Percentiles rank a stretch among this genome's conserved stretches.
Evolutionary conservation across 208 protist genomes (phyloP).

Genomic region (Lotmaria passim): DNA sequence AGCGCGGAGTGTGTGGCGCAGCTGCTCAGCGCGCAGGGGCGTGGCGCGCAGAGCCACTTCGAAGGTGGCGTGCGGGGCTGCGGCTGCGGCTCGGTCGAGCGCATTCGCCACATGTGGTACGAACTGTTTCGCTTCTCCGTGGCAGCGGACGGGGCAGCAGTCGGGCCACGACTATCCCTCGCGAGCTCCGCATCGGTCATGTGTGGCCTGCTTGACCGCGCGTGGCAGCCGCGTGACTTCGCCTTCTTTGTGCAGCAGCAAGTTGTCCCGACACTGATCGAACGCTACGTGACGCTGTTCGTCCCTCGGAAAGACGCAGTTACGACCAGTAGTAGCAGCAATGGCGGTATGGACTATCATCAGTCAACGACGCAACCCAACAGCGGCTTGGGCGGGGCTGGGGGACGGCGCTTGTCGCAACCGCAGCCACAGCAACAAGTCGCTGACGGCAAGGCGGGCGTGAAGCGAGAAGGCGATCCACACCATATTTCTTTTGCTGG

Average conservation of each 20-base stretch:
- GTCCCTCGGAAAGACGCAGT: neutral
- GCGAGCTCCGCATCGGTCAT: constrained; percentile 43
- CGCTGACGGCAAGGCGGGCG: too few relatives aligned
- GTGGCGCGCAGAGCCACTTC: constrained; percentile 32
- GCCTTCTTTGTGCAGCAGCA: constrained; percentile 51
- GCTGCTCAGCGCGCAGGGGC: constrained; percentile 39
- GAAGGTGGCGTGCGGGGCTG: constrained; percentile 37
- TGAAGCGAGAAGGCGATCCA: too few relatives aligned
- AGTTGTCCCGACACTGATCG: constrained; percentile 55
- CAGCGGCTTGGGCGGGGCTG: neutral
- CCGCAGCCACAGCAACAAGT: too few relatives aligned
- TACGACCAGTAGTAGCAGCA: neutral
- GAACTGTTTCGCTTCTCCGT: constrained; percentile 24
- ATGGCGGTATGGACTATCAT: too few relatives aligned
- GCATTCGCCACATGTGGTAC: constrained; percentile 23
- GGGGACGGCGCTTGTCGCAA: neutral
- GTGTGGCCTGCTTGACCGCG: constrained; percentile 63
- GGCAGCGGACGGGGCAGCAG: neutral
- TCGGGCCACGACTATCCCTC: constrained; percentile 1
- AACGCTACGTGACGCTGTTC: constrained; percentile 67
- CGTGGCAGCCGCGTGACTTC: constrained; percentile 69
- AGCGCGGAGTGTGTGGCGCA: constrained; percentile 40
- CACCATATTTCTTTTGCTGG: neutral
- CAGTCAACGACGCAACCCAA: too few relatives aligned
- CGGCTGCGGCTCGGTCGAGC: constrained; percentile 3